Conservation (phyloP, 495 filamentous ascomycete species). For the Acidomyces sp. region DNA sequence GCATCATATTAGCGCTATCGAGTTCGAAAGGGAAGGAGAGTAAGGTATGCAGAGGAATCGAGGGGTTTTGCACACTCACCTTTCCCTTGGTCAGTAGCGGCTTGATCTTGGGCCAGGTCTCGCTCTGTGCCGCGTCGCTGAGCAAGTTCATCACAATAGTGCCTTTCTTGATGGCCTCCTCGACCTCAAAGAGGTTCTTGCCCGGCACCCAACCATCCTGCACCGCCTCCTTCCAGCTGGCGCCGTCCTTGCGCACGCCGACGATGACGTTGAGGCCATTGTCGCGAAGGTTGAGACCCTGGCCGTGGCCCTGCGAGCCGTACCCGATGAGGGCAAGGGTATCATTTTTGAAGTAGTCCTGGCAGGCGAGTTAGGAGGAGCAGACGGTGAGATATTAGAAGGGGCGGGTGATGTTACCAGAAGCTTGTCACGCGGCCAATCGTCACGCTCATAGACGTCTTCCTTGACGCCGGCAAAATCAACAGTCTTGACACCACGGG, state of each 20-base stretch:
- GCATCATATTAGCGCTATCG: constrained; percentile 9
- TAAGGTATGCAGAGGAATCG: constrained; percentile 16
- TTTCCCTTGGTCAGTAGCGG: constrained; percentile 96
- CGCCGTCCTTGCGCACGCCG: constrained; percentile 93
- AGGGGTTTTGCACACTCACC: constrained; percentile 35
- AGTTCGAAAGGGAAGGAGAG: too few species aligned
- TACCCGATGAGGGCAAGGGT: constrained; percentile 98
- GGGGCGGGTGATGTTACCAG: constrained; percentile 43
- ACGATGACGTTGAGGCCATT: constrained; percentile 98
- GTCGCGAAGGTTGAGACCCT: constrained; percentile 97
- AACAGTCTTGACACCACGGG: constrained; percentile 69
- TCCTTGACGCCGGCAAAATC: constrained; percentile 92
- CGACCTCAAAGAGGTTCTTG: constrained; percentile 94
- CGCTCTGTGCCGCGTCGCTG: constrained; percentile 89
- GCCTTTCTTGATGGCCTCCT: constrained; percentile 84
- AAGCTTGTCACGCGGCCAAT: constrained; percentile 97
- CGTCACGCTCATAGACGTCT: constrained; percentile 88
- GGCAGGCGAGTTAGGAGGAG: constrained; percentile 3
- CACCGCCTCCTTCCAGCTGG: constrained; percentile 93
- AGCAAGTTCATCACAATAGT: constrained; percentile 99
- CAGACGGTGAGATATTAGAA: constrained; percentile 3
- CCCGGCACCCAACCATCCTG: constrained; percentile 97
- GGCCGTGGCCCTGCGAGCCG: constrained; percentile 95
- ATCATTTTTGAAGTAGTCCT: constrained; percentile 99
- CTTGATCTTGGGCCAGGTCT: constrained; percentile 98